Base-by-base conservation (phyloP, 345 rosid genomes). In the Camelina neglecta region DNA sequence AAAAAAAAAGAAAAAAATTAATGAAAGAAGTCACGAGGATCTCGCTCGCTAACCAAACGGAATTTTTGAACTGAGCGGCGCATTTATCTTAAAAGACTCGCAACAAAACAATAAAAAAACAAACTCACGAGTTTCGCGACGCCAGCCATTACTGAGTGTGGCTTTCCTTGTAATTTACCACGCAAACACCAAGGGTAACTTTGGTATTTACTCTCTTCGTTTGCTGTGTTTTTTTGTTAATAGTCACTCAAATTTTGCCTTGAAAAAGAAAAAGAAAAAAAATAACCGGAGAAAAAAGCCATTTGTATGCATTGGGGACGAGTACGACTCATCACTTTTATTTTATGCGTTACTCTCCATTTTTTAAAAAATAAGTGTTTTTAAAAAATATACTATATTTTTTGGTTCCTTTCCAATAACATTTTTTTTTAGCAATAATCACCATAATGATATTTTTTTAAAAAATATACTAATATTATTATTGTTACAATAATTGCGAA, bases 101-200 rank as follows among this genome's bases (percentile, higher is more conserved):
- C 54, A n/a, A 31, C 66, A 29, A 35, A 8, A 35, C 38, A 35
- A 35, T 2, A 35, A 7, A 35, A 2, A 33, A 6, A 35, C 2
- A 35, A 1, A 6, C 38, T 75, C 79, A 75, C 79, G 79, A 67
- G 79, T 68, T 51, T 75, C 57, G 61, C 68, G 63, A 68, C 63
- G 48, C 73, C 68, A 50, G 23, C 45, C 74, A 29, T 75, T 23
- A 65, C 60, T 67, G 23, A 15, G 31, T 29, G 60, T 75, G 72
- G 67, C 60, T 58, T 67, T 7, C 5, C 21, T 39, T 16, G 73
- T 75, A 50, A 51, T 60, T 26, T 75, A 75, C 61, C 0, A 0
- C 2, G 0, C 2, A 2, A 8, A 1, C 4, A 2, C 2, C 15
- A 6, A 35, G 15, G 21, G 50, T 66, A 24, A 0, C 21, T 29